Evolutionary conservation across 2,329 filamentous ascomycete genomes (phyloP).

Genomic region (Cordyceps cateniannulata): DNA sequence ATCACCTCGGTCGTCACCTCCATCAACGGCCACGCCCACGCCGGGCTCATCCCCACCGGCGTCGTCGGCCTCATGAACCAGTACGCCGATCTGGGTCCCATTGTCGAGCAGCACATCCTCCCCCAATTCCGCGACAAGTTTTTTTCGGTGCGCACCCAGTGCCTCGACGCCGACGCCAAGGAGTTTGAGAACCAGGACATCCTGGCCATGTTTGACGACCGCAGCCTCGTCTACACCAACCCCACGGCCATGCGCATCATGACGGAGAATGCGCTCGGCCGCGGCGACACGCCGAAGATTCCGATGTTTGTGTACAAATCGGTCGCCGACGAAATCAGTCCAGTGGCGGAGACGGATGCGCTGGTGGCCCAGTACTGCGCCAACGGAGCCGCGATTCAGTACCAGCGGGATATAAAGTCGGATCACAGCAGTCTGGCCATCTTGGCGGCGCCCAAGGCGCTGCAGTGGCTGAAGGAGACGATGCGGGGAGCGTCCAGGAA

Average conservation of each 20-base stretch:
- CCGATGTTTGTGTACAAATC: conserved; percentile 47
- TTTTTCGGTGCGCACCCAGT: conserved; percentile 22
- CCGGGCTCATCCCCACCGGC: conserved; percentile 19
- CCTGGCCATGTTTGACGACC: conserved; percentile 33
- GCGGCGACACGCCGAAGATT: conserved; percentile 36
- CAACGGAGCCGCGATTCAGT: conserved; percentile 34
- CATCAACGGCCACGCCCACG: conserved; percentile 15
- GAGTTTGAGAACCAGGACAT: conserved; percentile 30
- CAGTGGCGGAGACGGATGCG: conserved; percentile 35
- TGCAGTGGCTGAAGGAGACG: conserved; percentile 15
- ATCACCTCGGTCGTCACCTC: conserved; percentile 14
- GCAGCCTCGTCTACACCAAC: conserved; percentile 21
- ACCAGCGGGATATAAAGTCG: conserved; percentile 35
- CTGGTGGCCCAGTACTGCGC: conserved; percentile 36
- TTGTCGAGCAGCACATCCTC: conserved; percentile 16
- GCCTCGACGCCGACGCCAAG: conserved; percentile 19
- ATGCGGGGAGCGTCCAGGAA: conserved; percentile 10
- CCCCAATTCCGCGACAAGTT: conserved; percentile 22
- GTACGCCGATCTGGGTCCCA: conserved; percentile 15
- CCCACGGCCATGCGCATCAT: conserved; percentile 20
- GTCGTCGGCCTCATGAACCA: conserved; percentile 20
- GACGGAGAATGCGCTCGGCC: conserved; percentile 24
- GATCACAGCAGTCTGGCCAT: conserved; percentile 26
- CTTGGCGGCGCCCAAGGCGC: conserved; percentile 14
- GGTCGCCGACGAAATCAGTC: conserved; percentile 38